These are phyloP conservation scores for Neurospora discreta DNA, from an alignment of 495 filamentous ascomycete species.

Conservation along the genomic window DNA sequence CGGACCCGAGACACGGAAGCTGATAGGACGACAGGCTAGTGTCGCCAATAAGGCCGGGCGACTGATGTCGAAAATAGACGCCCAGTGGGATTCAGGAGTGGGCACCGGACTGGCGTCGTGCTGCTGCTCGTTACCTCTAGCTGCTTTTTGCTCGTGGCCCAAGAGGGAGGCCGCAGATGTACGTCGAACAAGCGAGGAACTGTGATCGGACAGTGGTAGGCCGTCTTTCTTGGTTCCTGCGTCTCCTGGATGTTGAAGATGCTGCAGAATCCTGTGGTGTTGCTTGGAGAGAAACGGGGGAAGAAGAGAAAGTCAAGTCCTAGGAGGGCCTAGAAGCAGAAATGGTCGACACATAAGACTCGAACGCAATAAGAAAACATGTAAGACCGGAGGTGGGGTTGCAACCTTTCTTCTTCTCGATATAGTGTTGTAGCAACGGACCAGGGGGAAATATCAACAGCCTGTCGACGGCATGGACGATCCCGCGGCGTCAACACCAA, in stretches of 20 bases:
- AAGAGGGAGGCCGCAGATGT: constrained; percentile 15
- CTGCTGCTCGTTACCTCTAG: constrained; percentile 9
- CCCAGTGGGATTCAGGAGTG: constrained; percentile 21
- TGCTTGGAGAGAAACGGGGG: background rate
- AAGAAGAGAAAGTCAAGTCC: background rate
- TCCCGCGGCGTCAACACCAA: background rate
- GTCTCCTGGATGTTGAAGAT: constrained; percentile 1
- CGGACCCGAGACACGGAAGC: constrained; percentile 4
- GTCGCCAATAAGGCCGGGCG: constrained; percentile 23
- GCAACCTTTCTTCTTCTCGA: constrained; percentile 5
- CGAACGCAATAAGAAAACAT: background rate
- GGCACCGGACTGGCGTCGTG: constrained; percentile 14
- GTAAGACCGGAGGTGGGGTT: constrained; percentile 4
- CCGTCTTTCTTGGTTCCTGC: constrained; percentile 8
- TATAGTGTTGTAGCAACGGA: constrained; percentile 8
- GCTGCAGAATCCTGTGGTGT: background rate
- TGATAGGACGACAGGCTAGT: constrained; percentile 21
- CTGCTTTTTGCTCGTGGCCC: constrained; percentile 7
- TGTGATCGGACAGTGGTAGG: constrained; percentile 5
- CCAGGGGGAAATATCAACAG: background rate
- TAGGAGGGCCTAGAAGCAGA: constrained; percentile 3
- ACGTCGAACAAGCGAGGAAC: constrained; percentile 5
- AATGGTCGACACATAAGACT: constrained; percentile 6
- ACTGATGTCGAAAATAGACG: constrained; percentile 29
- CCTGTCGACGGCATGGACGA: background rate